Base-by-base conservation (phyloP, 1,284 basidiomycete species). In the Lentinula novae-zelandiae region DNA sequence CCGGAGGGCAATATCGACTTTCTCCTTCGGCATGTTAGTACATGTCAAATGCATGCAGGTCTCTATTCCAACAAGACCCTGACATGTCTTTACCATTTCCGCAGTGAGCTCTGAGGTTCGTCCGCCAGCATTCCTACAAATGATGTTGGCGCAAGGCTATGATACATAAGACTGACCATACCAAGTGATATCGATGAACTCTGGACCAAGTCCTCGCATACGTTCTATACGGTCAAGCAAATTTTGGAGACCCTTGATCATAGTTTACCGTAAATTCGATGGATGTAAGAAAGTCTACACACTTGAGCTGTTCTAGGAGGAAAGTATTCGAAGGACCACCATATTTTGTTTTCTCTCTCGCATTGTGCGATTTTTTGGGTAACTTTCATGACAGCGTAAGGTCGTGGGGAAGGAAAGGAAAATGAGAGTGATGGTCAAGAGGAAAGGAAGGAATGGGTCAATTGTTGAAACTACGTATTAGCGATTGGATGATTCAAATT, bases 121-220 rank as follows among this genome's bases (percentile, higher is more conserved):
- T 61, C 96, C 96, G 60, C 96, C 96, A 53, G 96, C 96, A 76
- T 97, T 96, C 93, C 93, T 95, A 66, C 40, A 54, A 62, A 38
- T 54, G 61, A 55, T 36, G 31, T 60, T 48, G 59, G 60, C 59
- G 53, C 59, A 58, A 9, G 38, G n/a, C 27, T n/a, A 17, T 20
- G 58, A 33, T 36, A 20, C n/a, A 7, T 10, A 44, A 48, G 20
- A 56, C 57, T 58, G 61, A 15, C 70, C 83, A 64, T 63, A 89
- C 95, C 93, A 98, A 72, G 96, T 99, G 71, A 99, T 97, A 74
- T 99, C 96, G 69, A 98, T 92, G 72, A 98, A 99, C 76, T 97
- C 96, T 15, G 97, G 97, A 3, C 97, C 97, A 51, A 98, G 79
- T 27, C 87, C 85, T 62, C 95, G 85, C 96, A 99, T 99, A 67